A percentile compares a stretch with the other conserved stretches of the same genome.
Evolutionary conservation across 495 filamentous ascomycete genomes (phyloP).

Genomic region (Annulohypoxylon moriforme): DNA sequence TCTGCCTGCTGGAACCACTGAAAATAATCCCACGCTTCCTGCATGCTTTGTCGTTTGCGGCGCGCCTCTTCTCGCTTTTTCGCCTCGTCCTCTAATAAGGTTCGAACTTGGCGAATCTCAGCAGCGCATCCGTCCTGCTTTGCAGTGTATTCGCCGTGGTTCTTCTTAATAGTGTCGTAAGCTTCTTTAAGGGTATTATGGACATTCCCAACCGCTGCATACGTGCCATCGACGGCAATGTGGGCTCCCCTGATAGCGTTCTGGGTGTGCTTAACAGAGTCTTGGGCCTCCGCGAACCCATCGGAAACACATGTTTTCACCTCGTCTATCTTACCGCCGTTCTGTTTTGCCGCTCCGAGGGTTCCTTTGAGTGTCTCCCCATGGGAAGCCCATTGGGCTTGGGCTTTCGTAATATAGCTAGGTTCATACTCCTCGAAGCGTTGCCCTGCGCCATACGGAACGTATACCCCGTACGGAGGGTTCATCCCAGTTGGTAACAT

Average conservation of each 20-base stretch:
- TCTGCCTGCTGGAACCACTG: conserved; percentile 36
- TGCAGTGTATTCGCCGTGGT: conserved; percentile 28
- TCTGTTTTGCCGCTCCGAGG: conserved; percentile 13
- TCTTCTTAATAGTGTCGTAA: conserved; percentile 37
- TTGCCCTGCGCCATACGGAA: conserved; percentile 22
- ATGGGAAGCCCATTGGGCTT: conserved; percentile 25
- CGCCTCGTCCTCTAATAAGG: conserved; percentile 43
- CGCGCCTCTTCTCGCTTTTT: conserved; percentile 39
- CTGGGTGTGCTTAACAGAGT: conserved; percentile 31
- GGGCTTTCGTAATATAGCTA: conserved; percentile 18
- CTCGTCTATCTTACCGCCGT: conserved; percentile 39
- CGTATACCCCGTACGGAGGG: conserved; percentile 13
- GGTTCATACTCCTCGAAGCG: conserved; percentile 22
- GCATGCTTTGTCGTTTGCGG: conserved; percentile 35
- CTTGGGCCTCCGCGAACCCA: conserved; percentile 33
- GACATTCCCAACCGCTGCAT: conserved; percentile 35
- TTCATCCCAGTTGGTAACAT: conserved; percentile 7
- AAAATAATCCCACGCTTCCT: conserved; percentile 41
- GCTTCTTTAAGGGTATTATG: conserved; percentile 35
- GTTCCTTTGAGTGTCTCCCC: conserved; percentile 14
- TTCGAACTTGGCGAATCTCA: conserved; percentile 39
- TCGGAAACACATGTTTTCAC: conserved; percentile 30
- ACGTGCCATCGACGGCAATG: conserved; percentile 25
- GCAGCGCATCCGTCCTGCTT: conserved; percentile 43
- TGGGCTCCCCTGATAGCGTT: conserved; percentile 21